phyloP scores from a whole-genome alignment of 2,329 filamentous ascomycete genomes.

The Trichophyton benhamiae region DNA sequence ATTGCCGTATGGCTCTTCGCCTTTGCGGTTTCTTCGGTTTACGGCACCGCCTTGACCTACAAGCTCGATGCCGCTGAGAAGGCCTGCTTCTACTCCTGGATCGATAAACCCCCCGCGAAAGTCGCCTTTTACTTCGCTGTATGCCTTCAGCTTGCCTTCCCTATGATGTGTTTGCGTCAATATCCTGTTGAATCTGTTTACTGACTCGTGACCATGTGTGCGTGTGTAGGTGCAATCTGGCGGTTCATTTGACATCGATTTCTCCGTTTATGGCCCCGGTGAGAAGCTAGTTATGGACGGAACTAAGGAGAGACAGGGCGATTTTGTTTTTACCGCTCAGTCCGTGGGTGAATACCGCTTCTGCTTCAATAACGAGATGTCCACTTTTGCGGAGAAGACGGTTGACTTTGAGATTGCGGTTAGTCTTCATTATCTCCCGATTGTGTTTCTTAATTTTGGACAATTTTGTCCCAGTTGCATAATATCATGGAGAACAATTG shows the following conservation, averaged over 20 bases:
- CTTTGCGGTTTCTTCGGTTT: constrained; percentile 55
- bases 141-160: constrained; percentile 27
- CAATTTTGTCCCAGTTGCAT: not conserved
- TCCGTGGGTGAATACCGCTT: constrained; percentile 82
- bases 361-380: constrained; percentile 98
- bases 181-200: not conserved
- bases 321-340: constrained; percentile 94
- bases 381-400: constrained; percentile 91
- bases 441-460: not conserved
- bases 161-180: not conserved
- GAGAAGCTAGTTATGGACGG: constrained; percentile 74
- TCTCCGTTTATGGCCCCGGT: constrained; percentile 69
- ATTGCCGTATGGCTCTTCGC: constrained; percentile 58
- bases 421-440: constrained; percentile 25
- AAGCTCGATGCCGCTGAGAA: constrained; percentile 81
- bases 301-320: constrained; percentile 83
- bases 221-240: constrained; percentile 76
- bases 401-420: constrained; percentile 97
- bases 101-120: constrained; percentile 70
- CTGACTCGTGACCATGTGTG: not conserved
- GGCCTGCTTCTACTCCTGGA: constrained; percentile 83
- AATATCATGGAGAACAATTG: not conserved
- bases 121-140: constrained; percentile 98
- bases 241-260: constrained; percentile 95
- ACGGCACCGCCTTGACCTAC: constrained; percentile 88